Conservation (phyloP, 140 eudicot species). For the Ambrosia hybrid region DNA sequence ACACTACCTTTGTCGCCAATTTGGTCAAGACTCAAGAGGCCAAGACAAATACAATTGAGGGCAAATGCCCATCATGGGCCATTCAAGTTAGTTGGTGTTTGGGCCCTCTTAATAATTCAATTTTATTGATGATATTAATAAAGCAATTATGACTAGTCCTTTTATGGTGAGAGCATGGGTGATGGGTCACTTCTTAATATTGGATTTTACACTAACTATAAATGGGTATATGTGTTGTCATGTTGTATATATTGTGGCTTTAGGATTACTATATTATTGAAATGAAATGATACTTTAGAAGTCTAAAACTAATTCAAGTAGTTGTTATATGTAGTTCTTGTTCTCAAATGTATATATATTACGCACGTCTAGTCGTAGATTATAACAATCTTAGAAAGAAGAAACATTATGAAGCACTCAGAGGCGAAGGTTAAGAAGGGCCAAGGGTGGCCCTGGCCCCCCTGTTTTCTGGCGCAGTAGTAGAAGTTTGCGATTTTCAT, state of each 20-base stretch:
- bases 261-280: not conserved
- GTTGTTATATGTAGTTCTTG: not conserved
- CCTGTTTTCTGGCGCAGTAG: no score
- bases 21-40: slow-evolving; percentile 32
- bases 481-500: no score
- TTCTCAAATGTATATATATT: not conserved
- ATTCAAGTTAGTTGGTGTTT: slow-evolving; percentile 32
- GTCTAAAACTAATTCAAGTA: not conserved
- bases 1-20: slow-evolving; percentile 31
- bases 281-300: not conserved
- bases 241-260: not conserved
- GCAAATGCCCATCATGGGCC: slow-evolving; percentile 38
- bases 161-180: slow-evolving; percentile 18
- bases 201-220: not conserved
- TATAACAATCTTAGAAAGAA: not conserved
- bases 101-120: slow-evolving; percentile 42
- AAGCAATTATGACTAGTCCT: slow-evolving; percentile 29
- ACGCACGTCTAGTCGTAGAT: no score
- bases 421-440: no score
- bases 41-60: slow-evolving; percentile 36
- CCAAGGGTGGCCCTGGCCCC: no score
- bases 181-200: slow-evolving; percentile 16
- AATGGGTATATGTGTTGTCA: not conserved
- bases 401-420: not conserved
- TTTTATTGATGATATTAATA: slow-evolving; percentile 28